Evolutionary conservation across 2,329 filamentous ascomycete genomes (phyloP), one percentile per base, ranked within the genome.

Genomic region (Fusarium sp.): DNA sequence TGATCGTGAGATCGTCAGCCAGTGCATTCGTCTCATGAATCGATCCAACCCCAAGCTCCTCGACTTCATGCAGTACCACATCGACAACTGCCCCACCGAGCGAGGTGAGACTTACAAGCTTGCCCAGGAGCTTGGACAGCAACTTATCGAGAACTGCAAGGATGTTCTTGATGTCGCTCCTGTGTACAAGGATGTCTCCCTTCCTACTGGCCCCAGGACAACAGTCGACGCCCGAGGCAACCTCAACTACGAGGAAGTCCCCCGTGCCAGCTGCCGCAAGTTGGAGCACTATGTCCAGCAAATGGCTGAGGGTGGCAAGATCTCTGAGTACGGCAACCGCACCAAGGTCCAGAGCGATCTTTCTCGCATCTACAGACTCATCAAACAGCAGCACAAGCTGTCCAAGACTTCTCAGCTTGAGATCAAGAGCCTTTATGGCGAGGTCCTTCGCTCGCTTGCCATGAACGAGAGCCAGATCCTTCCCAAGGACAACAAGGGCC

Each of bases 11-110:
- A 99, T 98, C 77, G 96, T 99, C 80, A 98, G 95, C 84, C 95
- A 95, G 81, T 99, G 96, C 84, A 98, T 99, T 79, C 93, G 94
- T 75, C 96, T 99, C 84, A 99, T 99, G 96, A 99, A 98, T 86
- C 93, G 96, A 71, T 97, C 96, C 38, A 99, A 98, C 81, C 96
- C 96, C 5, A 92, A 94, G 39, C 90, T 99, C 3, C 89, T 99
- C 65, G 95, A 99, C 76, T 99, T 98, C 84, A 99, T 99, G 96
- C 96, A 99, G 81, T 98, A 99, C 78, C 96, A 99, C 85, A 99
- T 99, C 79, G 96, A 99, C 79, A 96, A 98, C 86, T 98, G 95
- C 85, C 96, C 96, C 1, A 95, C 95, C 0, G 95, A 99, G 80
- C 92, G 95, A 55, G 96, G 96, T 65, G 96, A 99, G 85, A 99